Conservation (phyloP, 352 stramenopile genomes). For the Pilasporangium apinafurcum region DNA sequence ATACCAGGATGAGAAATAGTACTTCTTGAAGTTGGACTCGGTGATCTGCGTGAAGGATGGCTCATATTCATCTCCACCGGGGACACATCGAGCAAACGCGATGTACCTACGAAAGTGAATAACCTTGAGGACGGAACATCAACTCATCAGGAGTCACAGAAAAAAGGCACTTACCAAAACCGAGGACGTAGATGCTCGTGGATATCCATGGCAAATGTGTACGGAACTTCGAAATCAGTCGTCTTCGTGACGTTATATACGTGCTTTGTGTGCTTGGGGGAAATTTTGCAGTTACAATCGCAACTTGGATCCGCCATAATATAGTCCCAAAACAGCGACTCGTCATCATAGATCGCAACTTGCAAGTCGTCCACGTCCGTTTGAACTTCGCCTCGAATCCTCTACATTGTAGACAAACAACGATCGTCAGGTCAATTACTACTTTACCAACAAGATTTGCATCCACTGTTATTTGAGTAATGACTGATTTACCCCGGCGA, state of each 20-base stretch:
- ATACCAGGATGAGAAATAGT: conserved; percentile 79
- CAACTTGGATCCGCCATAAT: conserved; percentile 54
- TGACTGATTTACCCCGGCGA: conserved; percentile 40
- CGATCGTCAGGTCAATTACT: not conserved
- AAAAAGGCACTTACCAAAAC: conserved; percentile 35
- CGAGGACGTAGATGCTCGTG: conserved; percentile 56
- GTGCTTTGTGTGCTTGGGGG: conserved; percentile 48
- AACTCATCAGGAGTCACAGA: not conserved
- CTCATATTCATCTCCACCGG: conserved; percentile 48
- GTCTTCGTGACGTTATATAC: conserved; percentile 61
- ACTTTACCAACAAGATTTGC: too few relatives aligned
- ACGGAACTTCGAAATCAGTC: conserved; percentile 36
- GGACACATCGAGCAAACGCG: conserved; percentile 60
- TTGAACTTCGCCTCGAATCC: conserved; percentile 53
- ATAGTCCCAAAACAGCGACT: conserved; percentile 73
- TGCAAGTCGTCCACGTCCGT: conserved; percentile 55
- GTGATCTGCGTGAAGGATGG: conserved; percentile 66
- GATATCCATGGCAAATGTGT: conserved; percentile 56
- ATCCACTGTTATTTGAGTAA: too few relatives aligned
- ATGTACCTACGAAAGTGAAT: conserved; percentile 24
- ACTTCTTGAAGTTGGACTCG: conserved; percentile 60
- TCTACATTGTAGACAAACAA: conserved; percentile 10
- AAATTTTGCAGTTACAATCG: conserved; percentile 72
- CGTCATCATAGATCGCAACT: conserved; percentile 78
- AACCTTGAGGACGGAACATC: not conserved